Conservation (phyloP, 129 eudicot species). For the Chrysanthemum makinoi region DNA sequence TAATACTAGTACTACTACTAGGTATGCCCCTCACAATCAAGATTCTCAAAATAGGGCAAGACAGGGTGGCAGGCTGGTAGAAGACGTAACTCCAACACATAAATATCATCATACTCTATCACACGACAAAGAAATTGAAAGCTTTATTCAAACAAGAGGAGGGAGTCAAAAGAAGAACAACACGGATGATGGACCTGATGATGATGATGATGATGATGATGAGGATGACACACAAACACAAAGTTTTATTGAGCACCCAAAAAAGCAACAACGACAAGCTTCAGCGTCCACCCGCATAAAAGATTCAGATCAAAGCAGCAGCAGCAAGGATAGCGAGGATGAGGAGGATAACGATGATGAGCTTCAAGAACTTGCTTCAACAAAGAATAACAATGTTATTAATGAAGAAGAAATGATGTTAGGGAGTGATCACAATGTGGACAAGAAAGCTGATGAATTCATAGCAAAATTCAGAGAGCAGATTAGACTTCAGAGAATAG, state of each 20-base stretch:
- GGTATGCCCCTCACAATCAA: slow-evolving; percentile 44
- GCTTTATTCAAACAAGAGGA: slow-evolving; percentile 29
- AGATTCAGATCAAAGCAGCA: slow-evolving; percentile 35
- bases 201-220: too few species aligned
- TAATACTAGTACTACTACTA: slow-evolving; percentile 1
- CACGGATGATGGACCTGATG: not conserved
- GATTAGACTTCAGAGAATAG: slow-evolving; percentile 89
- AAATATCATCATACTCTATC: slow-evolving; percentile 24
- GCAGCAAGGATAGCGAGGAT: not conserved
- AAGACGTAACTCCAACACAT: slow-evolving; percentile 24
- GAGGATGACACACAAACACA: slow-evolving; percentile 5
- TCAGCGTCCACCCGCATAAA: slow-evolving; percentile 39
- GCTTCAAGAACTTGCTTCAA: slow-evolving; percentile 39
- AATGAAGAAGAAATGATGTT: slow-evolving; percentile 16
- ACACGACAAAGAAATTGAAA: slow-evolving; percentile 31
- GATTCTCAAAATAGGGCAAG: slow-evolving; percentile 18
- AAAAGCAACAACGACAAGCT: slow-evolving; percentile 28
- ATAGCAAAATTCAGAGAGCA: slow-evolving; percentile 97
- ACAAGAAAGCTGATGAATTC: slow-evolving; percentile 95
- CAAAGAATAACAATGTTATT: not conserved
- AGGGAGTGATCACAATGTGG: slow-evolving; percentile 60
- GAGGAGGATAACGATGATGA: slow-evolving; percentile 41
- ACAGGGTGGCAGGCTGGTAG: slow-evolving; percentile 1
- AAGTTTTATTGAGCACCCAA: slow-evolving; percentile 21
- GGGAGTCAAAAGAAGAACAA: slow-evolving; percentile 22